Evolutionary conservation across 2,329 filamentous ascomycete species (phyloP), one percentile per base, ranked within the genome.

Genomic region (Cladosporium phlei): DNA sequence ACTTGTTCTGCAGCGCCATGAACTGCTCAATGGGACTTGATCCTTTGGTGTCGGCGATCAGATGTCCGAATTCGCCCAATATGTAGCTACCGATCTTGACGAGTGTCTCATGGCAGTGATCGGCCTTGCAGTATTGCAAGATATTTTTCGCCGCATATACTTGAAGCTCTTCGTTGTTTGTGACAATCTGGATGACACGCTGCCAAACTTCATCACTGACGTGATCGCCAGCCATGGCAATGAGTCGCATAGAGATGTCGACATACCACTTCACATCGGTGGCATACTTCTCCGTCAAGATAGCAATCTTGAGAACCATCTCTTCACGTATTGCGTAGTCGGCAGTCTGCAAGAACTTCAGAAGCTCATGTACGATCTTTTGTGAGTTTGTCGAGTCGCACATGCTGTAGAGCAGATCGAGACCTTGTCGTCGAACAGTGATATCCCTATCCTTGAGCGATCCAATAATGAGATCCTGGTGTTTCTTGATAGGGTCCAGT

Each of bases 141-240:
- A 93, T 89, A 58, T 94, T 94, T 63, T 95, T 88, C 4, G 93
- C 89, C 1, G 93, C 93, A 64, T 98, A 98, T 0, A 95, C 85
- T 68, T 98, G 93, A 9, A 98, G 77, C 66, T 97, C 91, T 67
- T 98, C 93, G 66, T 98, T 98, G 73, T 98, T 98, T 46, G 93
- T 97, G 49, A 97, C 90, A 58, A 98, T 97, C 66, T 98, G 93
- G 53, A 95, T 96, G 47, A 98, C 91, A 58, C 93, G 83, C 66
- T 98, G 93, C 93, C 93, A 98, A 14, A 98, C 93, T 69, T 98
- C 93, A 54, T 98, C 94, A 67, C 91, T 97, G 57, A 98, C 91
- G 66, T 98, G 93, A 61, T 98, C 93, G 56, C 93, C 93, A 3
- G 94, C 93, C 81, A 97, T 90, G 49, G 91, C 89, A 49, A 98